A percentile compares a stretch with the other conserved stretches of the same genome.
Conservation (phyloP, 2,329 filamentous ascomycete species). For the Alternaria sp. region DNA sequence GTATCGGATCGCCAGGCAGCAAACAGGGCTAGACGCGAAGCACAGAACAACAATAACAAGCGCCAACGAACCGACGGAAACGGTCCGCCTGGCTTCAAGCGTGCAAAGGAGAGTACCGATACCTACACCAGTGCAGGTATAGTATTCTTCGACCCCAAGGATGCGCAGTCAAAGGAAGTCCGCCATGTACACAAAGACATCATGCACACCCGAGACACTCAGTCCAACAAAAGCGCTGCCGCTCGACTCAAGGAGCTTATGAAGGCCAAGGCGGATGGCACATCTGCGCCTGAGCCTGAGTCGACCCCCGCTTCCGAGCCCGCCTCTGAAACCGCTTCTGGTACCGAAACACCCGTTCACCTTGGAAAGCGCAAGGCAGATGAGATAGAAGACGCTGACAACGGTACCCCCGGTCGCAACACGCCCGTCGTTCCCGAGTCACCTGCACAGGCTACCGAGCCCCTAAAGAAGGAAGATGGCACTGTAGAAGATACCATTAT, state of each 20-base stretch:
- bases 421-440: slow-evolving; percentile 61
- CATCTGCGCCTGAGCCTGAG: slow-evolving; percentile 38
- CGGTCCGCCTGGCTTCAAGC: slow-evolving; percentile 41
- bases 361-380: slow-evolving; percentile 81
- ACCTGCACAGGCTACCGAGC: slow-evolving; percentile 55
- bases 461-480: slow-evolving; percentile 60
- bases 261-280: slow-evolving; percentile 58
- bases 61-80: slow-evolving; percentile 45
- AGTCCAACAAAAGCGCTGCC: slow-evolving; percentile 93
- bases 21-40: slow-evolving; percentile 66
- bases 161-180: slow-evolving; percentile 50
- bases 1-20: slow-evolving; percentile 84
- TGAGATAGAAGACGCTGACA: slow-evolving; percentile 69
- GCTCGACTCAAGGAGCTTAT: slow-evolving; percentile 79
- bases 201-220: slow-evolving; percentile 76
- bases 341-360: slow-evolving; percentile 56
- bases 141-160: slow-evolving; percentile 49
- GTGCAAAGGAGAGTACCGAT: slow-evolving; percentile 47
- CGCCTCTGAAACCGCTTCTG: slow-evolving; percentile 39
- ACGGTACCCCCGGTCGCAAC: slow-evolving; percentile 66
- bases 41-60: slow-evolving; percentile 49
- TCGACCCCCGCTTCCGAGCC: slow-evolving; percentile 22
- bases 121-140: slow-evolving; percentile 49
- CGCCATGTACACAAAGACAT: slow-evolving; percentile 81
- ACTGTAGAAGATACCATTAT: slow-evolving; percentile 80